Evolutionary conservation across 164 flowering plant genomes (phyloP).

Genomic region (Platanus orientalis): DNA sequence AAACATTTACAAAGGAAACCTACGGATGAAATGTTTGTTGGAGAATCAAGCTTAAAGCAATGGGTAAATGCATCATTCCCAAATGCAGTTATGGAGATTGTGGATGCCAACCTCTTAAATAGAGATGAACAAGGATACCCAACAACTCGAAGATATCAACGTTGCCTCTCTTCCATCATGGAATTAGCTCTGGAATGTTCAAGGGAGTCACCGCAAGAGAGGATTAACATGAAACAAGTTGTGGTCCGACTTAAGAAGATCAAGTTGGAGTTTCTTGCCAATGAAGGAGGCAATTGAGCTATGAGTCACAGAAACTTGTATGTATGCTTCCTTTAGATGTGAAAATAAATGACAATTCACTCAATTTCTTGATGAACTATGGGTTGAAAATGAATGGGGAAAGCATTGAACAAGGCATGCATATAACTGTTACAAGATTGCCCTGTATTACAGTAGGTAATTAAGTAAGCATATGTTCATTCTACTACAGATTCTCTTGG

Average conservation of each 20-base stretch:
- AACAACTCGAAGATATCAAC: background rate
- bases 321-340: too few relatives aligned
- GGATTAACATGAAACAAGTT: constrained; percentile 4
- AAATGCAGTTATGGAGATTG: background rate
- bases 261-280: background rate
- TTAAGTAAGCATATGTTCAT: too few relatives aligned
- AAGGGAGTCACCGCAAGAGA: constrained; percentile 2
- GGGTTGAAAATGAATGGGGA: too few relatives aligned
- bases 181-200: constrained; percentile 5
- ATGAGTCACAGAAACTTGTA: too few relatives aligned
- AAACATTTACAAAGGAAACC: constrained; percentile 13
- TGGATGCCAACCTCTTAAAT: background rate
- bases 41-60: background rate
- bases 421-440: too few relatives aligned
- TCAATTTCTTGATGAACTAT: too few relatives aligned
- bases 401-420: too few relatives aligned
- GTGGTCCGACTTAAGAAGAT: constrained; percentile 5
- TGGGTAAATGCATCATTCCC: background rate
- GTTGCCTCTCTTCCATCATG: background rate
- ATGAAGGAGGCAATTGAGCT: too few relatives aligned
- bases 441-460: too few relatives aligned
- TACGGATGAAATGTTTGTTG: constrained; percentile 8
- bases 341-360: too few relatives aligned
- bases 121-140: background rate
- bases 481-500: too few relatives aligned